A percentile compares a stretch with the other conserved stretches of the same genome.
Evolutionary conservation across 306 rosid genomes (phyloP).

Genomic region (Inga leiocalycina): DNA sequence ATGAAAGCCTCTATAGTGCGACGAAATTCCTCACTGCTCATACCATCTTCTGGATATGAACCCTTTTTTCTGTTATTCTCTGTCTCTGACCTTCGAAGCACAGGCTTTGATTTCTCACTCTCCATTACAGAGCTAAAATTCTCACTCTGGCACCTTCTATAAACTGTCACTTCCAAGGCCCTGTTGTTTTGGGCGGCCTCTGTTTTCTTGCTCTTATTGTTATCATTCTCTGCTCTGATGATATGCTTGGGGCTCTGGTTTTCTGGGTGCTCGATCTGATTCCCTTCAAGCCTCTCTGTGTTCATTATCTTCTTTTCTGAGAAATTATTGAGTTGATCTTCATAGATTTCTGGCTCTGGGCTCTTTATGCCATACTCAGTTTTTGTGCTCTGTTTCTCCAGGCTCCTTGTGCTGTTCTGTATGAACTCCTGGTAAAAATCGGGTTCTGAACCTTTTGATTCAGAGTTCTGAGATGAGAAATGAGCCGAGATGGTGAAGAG

Average conservation of each 20-base stretch:
- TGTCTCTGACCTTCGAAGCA: slow-evolving; percentile 56
- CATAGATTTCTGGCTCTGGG: slow-evolving; percentile 32
- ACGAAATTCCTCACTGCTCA: slow-evolving; percentile 85
- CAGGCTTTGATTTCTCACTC: slow-evolving; percentile 35
- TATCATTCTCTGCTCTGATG: not conserved
- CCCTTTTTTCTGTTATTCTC: slow-evolving; percentile 36
- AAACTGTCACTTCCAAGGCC: slow-evolving; percentile 38
- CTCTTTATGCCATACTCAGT: slow-evolving; percentile 40
- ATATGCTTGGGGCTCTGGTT: not conserved
- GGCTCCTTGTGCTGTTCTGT: slow-evolving; percentile 38
- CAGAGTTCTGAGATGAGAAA: slow-evolving; percentile 42
- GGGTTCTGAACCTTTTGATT: slow-evolving; percentile 18
- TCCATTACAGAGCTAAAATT: slow-evolving; percentile 17
- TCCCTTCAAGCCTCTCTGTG: not conserved
- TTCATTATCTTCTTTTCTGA: not conserved
- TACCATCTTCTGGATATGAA: slow-evolving; percentile 56
- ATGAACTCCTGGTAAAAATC: slow-evolving; percentile 64
- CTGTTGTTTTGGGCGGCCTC: slow-evolving; percentile 5
- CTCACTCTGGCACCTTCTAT: slow-evolving; percentile 55
- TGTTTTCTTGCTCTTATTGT: slow-evolving; percentile 22
- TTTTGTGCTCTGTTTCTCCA: slow-evolving; percentile 9
- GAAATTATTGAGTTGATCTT: not conserved
- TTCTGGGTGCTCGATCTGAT: slow-evolving; percentile 1
- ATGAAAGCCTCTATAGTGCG: slow-evolving; percentile 81
- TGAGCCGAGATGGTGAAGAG: slow-evolving; percentile 66